These are phyloP conservation scores for Darksidea phi DNA, from an alignment of 495 filamentous ascomycete species.

Conservation along the genomic window DNA sequence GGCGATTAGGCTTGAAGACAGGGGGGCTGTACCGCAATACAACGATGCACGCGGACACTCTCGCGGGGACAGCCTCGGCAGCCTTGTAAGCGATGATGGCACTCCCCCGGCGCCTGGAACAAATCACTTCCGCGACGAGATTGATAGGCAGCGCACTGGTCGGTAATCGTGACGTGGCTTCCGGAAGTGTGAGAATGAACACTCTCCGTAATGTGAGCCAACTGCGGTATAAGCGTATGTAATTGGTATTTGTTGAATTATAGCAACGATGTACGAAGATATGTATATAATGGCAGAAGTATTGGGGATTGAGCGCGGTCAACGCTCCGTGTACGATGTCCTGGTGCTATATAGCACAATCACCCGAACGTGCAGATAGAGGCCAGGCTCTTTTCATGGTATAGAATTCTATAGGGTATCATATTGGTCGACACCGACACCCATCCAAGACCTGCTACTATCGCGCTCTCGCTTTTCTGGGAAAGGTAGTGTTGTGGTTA, in stretches of 20 bases:
- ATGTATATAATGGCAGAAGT: too few relatives aligned
- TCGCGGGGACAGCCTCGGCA: slow-evolving; percentile 31
- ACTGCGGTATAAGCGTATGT: too few relatives aligned
- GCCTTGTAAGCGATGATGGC: slow-evolving; percentile 33
- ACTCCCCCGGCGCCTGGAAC: slow-evolving; percentile 25
- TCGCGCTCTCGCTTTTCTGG: too few relatives aligned
- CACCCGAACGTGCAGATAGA: too few relatives aligned
- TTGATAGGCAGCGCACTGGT: slow-evolving; percentile 34
- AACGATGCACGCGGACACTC: slow-evolving; percentile 5
- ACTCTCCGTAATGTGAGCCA: not conserved
- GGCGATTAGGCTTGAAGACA: slow-evolving; percentile 33
- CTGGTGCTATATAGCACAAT: too few relatives aligned
- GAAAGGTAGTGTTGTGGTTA: too few relatives aligned
- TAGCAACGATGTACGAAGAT: not conserved
- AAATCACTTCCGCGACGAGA: slow-evolving; percentile 34
- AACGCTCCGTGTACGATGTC: too few relatives aligned
- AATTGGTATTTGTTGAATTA: not conserved
- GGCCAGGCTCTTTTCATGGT: too few relatives aligned
- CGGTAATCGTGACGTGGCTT: slow-evolving; percentile 3
- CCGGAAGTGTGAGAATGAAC: not conserved
- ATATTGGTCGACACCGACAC: too few relatives aligned
- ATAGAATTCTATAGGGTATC: too few relatives aligned
- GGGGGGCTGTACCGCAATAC: slow-evolving; percentile 7
- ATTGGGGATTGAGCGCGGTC: too few relatives aligned
- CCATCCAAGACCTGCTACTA: too few relatives aligned